Conservation (phyloP, 2,329 filamentous ascomycete species). For the Neocucurbitaria cava region DNA sequence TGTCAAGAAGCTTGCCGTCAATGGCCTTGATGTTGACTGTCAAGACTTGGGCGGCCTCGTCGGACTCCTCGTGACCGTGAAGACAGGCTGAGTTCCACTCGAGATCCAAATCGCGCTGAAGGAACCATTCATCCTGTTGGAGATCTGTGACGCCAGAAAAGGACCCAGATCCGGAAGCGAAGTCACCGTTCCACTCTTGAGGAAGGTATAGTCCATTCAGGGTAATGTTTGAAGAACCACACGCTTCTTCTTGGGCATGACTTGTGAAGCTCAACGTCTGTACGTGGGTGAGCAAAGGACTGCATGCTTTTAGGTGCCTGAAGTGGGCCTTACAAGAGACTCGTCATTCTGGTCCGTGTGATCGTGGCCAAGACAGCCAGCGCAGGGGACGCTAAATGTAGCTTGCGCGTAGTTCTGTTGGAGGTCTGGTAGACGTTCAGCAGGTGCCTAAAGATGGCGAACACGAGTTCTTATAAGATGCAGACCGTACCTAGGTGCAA, state of each 20-base stretch:
- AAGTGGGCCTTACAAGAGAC: conserved; percentile 48
- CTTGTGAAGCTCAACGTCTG: conserved; percentile 53
- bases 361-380: conserved; percentile 50
- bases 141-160: conserved; percentile 38
- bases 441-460: conserved; percentile 43
- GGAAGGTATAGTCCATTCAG: conserved; percentile 50
- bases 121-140: conserved; percentile 43
- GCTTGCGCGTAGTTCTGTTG: conserved; percentile 48
- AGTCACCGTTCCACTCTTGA: conserved; percentile 48
- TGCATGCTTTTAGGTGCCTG: conserved; percentile 38
- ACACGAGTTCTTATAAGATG: conserved; percentile 25
- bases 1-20: conserved; percentile 41
- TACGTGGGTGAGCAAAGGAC: conserved; percentile 32
- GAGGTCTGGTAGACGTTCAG: conserved; percentile 40
- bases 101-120: conserved; percentile 46
- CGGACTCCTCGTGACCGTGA: conserved; percentile 33
- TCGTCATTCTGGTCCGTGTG: conserved; percentile 51
- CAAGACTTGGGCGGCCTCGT: conserved; percentile 46
- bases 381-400: conserved; percentile 52
- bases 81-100: conserved; percentile 51
- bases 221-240: conserved; percentile 51
- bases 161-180: conserved; percentile 44
- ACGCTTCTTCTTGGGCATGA: conserved; percentile 46
- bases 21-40: conserved; percentile 50
- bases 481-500: conserved; percentile 40